These are phyloP conservation scores for Aspergillus mulundensis DNA, from an alignment of 495 filamentous ascomycete genomes.

Conservation along the genomic window DNA sequence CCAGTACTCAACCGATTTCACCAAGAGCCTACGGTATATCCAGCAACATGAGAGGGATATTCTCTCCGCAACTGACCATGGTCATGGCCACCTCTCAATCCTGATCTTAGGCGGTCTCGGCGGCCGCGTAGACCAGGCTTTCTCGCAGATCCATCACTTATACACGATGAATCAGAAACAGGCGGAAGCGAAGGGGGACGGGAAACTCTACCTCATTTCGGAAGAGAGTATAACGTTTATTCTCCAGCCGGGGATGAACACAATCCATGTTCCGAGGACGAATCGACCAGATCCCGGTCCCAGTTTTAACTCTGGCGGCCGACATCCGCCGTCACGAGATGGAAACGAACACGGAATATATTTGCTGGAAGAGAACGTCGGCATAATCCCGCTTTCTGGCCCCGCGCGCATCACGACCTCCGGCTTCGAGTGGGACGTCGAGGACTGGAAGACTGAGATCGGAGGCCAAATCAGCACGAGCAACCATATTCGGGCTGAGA, in stretches of 20 bases:
- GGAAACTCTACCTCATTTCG: constrained; percentile 66
- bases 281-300: constrained; percentile 18
- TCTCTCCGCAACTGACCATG: background rate
- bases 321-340: background rate
- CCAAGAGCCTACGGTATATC: constrained; percentile 68
- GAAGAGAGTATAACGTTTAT: constrained; percentile 77
- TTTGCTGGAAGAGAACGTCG: constrained; percentile 62
- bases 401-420: constrained; percentile 67
- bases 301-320: too few relatives aligned
- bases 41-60: constrained; percentile 27
- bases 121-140: constrained; percentile 86
- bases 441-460: constrained; percentile 74
- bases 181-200: background rate
- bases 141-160: constrained; percentile 80
- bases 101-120: constrained; percentile 79
- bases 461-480: constrained; percentile 87
- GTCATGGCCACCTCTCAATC: constrained; percentile 40
- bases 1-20: constrained; percentile 83
- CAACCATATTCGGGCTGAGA: constrained; percentile 66
- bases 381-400: constrained; percentile 77
- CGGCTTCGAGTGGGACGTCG: constrained; percentile 88
- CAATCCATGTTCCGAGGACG: constrained; percentile 57
- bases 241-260: constrained; percentile 62
- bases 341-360: constrained; percentile 16
- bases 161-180: constrained; percentile 40